phyloP scores from a whole-genome alignment of 2,329 filamentous ascomycete genomes.

The Aureobasidium sp. region DNA sequence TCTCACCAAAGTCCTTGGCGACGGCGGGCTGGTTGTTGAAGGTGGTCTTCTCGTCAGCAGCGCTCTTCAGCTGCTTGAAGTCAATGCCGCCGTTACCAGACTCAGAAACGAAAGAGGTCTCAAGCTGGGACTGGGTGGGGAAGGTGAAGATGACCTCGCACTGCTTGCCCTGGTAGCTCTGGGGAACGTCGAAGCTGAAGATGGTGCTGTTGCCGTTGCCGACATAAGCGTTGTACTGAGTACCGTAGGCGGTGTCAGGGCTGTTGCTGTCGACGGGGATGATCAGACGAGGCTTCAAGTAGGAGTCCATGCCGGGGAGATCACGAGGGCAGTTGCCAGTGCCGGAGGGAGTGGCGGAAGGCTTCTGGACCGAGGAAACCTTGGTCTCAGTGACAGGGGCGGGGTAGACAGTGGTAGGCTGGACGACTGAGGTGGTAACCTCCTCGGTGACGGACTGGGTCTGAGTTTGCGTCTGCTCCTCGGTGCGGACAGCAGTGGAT shows the following conservation, averaged over 20 bases:
- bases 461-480: background rate
- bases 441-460: background rate
- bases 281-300: constrained; percentile 49
- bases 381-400: background rate
- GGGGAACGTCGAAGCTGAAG: constrained; percentile 61
- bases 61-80: constrained; percentile 33
- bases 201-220: constrained; percentile 47
- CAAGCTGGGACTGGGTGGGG: constrained; percentile 48
- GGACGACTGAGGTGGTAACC: background rate
- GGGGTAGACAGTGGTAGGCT: background rate
- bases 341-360: background rate
- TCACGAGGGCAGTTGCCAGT: constrained; percentile 20
- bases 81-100: constrained; percentile 41
- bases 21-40: constrained; percentile 9
- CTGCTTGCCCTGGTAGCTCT: constrained; percentile 44
- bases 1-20: constrained; percentile 11
- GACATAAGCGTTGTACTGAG: constrained; percentile 47
- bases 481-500: background rate
- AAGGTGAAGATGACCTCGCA: constrained; percentile 60
- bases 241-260: constrained; percentile 45
- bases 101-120: constrained; percentile 51
- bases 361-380: background rate
- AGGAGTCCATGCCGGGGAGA: constrained; percentile 21
- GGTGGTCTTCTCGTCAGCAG: constrained; percentile 42
- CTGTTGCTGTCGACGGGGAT: constrained; percentile 48